Evolutionary conservation across 2,329 filamentous ascomycete genomes (phyloP), one percentile per base, ranked within the genome.

Genomic region (Colletotrichum destructivum): DNA sequence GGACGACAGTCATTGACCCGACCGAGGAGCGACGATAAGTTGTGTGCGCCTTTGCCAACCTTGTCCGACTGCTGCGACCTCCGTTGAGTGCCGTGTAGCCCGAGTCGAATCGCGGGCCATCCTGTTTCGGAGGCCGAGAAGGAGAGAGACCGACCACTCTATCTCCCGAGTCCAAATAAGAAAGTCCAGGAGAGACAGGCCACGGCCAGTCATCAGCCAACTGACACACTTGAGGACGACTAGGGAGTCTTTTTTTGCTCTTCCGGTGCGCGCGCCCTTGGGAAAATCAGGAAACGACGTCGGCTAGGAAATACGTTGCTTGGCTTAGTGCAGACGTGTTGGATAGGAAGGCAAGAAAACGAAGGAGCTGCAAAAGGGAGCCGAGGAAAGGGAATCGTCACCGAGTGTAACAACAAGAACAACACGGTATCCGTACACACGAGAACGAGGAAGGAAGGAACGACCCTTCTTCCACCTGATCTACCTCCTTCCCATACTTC

Each of bases 121-220:
- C 67, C 11, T 69, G 69, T 69, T 69, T 64, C 69, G 69, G 59
- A 71, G 59, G 57, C 54, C 42, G 69, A 69, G 64, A 59, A 21
- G 65, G 38, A 71, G 15, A 64, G 59, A 63, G 64, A 68, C 16
- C 31, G 31, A 35, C 31, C 31, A 35, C 31, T 35, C 31, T 65
- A 54, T 26, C 65, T 55, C 62, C 69, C 65, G 69, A 63, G 52
- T 64, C 47, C 44, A 59, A 71, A 71, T 69, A 71, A 69, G 69
- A 71, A 71, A 71, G 59, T 26, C 59, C 59, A 57, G 69, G 64
- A 69, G 69, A 71, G 65, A 63, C 59, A 68, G 42, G 21, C 15
- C 62, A 40, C 55, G 60, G 18, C 52, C 38, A 63, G 65, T 66
- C 40, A 49, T 55, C 42, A 51, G 23, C 57, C 59, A 64, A 40